Percentiles rank a stretch among this genome's conserved stretches.
phyloP scores from a whole-genome alignment of 805 yeast species.

The Ogataea pilisensis region DNA sequence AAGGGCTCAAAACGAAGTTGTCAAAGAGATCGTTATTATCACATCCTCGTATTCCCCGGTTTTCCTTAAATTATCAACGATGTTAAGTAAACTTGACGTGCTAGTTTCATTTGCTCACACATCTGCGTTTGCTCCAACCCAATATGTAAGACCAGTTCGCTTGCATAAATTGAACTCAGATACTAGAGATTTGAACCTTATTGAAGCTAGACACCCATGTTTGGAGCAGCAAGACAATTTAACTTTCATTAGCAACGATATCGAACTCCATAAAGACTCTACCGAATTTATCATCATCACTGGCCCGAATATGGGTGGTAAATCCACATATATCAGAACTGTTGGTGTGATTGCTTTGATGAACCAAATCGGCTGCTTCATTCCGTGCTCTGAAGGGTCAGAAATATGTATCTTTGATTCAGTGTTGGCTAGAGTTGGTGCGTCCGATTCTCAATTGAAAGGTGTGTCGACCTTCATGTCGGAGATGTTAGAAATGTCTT shows the following conservation, averaged over 20 bases:
- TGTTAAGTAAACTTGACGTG: constrained; percentile 77
- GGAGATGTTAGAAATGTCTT: constrained; percentile 92
- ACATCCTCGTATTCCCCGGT: constrained; percentile 80
- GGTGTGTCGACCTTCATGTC: constrained; percentile 97
- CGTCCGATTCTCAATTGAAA: constrained; percentile 95
- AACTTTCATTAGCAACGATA: constrained; percentile 88
- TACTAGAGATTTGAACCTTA: constrained; percentile 48
- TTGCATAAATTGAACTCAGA: constrained; percentile 50
- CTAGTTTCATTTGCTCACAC: constrained; percentile 81
- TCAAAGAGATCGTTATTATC: constrained; percentile 76
- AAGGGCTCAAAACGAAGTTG: constrained; percentile 70
- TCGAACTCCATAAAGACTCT: constrained; percentile 50
- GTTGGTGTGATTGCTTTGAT: constrained; percentile 80
- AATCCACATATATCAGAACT: constrained; percentile 88
- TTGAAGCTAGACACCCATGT: constrained; percentile 91
- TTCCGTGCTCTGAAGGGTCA: constrained; percentile 71
- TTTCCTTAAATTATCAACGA: constrained; percentile 59
- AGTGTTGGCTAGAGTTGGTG: constrained; percentile 94
- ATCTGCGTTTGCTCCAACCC: constrained; percentile 74
- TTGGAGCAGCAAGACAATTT: constrained; percentile 89
- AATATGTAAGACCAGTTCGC: constrained; percentile 66
- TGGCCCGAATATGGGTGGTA: constrained; percentile 98
- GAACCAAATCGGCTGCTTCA: constrained; percentile 87
- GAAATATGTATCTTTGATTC: constrained; percentile 86
- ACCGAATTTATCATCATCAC: constrained; percentile 81